Evolutionary conservation across 192 early-diverging fungal genomes (phyloP).

Genomic region (Coemansia sp.): DNA sequence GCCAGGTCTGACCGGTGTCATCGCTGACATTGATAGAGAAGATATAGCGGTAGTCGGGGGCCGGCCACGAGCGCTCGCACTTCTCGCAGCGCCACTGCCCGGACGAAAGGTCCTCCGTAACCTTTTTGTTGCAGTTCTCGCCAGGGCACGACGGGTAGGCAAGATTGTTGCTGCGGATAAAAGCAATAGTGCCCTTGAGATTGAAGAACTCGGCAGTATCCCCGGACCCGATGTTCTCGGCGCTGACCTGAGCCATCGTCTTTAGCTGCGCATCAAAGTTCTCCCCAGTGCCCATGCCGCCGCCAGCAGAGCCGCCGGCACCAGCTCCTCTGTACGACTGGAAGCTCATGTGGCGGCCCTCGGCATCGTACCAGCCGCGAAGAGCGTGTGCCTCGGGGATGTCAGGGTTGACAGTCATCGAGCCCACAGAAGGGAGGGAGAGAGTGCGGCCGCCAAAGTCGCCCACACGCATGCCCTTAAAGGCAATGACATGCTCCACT

Average conservation of each 20-base stretch:
- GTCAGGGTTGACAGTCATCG: constrained; percentile 69
- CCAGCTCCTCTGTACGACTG: constrained; percentile 22
- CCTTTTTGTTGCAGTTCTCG: constrained; percentile 85
- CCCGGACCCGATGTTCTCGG: constrained; percentile 65
- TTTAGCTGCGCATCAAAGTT: constrained; percentile 55
- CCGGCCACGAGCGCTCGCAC: constrained; percentile 67
- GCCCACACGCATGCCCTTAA: constrained; percentile 81
- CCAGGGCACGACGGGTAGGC: constrained; percentile 85
- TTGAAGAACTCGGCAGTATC: constrained; percentile 77
- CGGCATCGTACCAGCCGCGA: constrained; percentile 64
- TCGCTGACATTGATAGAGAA: constrained; percentile 70
- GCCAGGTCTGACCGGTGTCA: constrained; percentile 75
- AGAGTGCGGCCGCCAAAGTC: constrained; percentile 81
- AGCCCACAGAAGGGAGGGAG: constrained; percentile 51
- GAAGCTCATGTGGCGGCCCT: constrained; percentile 24
- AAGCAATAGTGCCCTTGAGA: constrained; percentile 68
- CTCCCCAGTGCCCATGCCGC: constrained; percentile 14
- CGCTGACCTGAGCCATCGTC: constrained; percentile 63
- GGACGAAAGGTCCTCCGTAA: constrained; percentile 57
- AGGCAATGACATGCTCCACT: constrained; percentile 65
- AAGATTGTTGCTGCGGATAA: constrained; percentile 63
- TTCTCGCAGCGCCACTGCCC: constrained; percentile 90
- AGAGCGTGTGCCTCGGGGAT: constrained; percentile 70
- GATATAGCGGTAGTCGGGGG: constrained; percentile 83
- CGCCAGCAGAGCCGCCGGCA: constrained; percentile 28